Evolutionary conservation across 345 rosid genomes (phyloP), one percentile per base, ranked within the genome.

Genomic region (Heritiera littoralis): DNA sequence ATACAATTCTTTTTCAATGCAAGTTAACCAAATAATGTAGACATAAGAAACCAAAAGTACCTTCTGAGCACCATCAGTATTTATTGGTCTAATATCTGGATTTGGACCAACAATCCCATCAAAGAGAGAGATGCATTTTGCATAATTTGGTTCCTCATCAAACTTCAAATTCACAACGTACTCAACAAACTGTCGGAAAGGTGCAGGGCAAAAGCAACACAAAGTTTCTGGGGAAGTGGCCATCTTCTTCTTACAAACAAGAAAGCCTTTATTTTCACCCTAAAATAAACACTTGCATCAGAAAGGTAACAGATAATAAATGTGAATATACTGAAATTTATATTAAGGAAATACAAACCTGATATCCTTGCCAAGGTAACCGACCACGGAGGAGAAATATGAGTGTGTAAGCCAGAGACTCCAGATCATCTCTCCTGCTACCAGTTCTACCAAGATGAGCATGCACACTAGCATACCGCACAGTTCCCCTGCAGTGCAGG

Each of bases 41-140:
- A 59, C 3, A 5, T 43, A 69, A 77, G 70, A 76, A 66, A 65
- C 54, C 1, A 64, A 77, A 81, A 58, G 46, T 84, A 95, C 98
- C 98, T 95, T 92, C 83, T 88, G 98, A 78, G 98, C 98, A 63
- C 98, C 98, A 66, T 93, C 98, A 7, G 98, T 95, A 84, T 95
- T 95, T 72, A 95, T 90, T 66, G 98, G 98, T 78, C 98, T 87
- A 75, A 95, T 92, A 81, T 91, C 95, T 68, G 98, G 98, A 82
- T 95, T 92, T 66, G 97, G 94, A 69, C 94, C 95, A 18, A 95
- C 90, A 78, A 93, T 88, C 64, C 95, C 97, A 86, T 95, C 98
- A 51, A 93, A 94, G 72, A 94, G 95, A 66, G 98, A 93, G 74
- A 95, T 81, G 77, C 88, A 95, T 75, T 91, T 95, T 20, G 98